phyloP scores from a whole-genome alignment of 257 asterid genomes.

The Fraxinus cuspidata region DNA sequence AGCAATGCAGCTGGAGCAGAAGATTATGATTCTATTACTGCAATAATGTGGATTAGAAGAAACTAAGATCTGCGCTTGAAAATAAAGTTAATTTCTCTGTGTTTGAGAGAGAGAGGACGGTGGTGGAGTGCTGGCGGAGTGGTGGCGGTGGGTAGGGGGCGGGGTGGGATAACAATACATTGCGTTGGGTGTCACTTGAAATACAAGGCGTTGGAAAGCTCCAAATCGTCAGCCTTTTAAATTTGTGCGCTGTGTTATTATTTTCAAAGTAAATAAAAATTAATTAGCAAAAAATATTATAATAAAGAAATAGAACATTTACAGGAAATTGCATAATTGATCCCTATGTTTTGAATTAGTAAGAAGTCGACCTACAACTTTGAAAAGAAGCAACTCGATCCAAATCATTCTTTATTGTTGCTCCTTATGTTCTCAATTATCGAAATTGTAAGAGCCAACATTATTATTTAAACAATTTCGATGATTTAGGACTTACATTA shows the following conservation, averaged over 20 bases:
- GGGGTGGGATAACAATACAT: conserved; percentile 30
- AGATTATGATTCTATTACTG: conserved; percentile 13
- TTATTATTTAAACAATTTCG: no score
- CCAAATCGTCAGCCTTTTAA: conserved; percentile 53
- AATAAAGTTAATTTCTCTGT: conserved; percentile 24
- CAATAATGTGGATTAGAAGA: not conserved
- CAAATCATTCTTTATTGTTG: not conserved
- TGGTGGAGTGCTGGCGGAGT: conserved; percentile 33
- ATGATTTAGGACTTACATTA: not conserved
- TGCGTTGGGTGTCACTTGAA: conserved; percentile 64
- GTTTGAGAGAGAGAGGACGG: conserved; percentile 22
- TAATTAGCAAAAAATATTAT: not conserved
- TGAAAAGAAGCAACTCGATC: not conserved
- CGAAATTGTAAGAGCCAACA: no score
- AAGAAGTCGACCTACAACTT: not conserved
- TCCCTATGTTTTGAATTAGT: not conserved
- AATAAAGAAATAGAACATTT: no score
- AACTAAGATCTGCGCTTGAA: conserved; percentile 35
- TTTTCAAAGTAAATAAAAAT: conserved; percentile 12
- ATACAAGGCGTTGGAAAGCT: conserved; percentile 62
- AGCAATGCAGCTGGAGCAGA: conserved; percentile 16
- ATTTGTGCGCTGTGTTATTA: conserved; percentile 12
- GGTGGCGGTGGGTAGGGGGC: conserved; percentile 15
- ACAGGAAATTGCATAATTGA: not conserved
- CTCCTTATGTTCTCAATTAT: not conserved